Evolutionary conservation across 225 moss, liverwort and hornwort genomes (phyloP).

Genomic region (Antitrichia curtipendula): DNA sequence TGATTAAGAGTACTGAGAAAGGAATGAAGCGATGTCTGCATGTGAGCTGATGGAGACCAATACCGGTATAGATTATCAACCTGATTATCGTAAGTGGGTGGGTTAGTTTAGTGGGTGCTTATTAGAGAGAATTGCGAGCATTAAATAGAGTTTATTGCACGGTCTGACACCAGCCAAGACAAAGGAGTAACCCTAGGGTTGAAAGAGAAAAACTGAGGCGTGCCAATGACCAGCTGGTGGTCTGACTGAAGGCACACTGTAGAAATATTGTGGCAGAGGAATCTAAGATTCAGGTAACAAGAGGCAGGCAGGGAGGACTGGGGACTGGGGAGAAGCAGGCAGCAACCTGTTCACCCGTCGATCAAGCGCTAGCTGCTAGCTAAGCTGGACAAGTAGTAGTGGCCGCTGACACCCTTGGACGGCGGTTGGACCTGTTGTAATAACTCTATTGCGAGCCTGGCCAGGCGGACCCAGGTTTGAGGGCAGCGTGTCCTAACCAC

Average conservation of each 20-base stretch:
- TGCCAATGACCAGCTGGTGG: neutral
- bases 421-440: neutral
- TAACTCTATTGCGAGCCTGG: neutral
- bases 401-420: slow-evolving; percentile 6
- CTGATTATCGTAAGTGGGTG: neutral
- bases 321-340: neutral
- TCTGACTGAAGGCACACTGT: slow-evolving; percentile 15
- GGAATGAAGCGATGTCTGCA: neutral
- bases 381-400: neutral
- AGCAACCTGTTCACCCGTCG: neutral
- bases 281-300: slow-evolving; percentile 25
- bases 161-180: neutral
- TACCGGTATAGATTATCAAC: neutral
- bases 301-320: neutral
- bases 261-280: slow-evolving; percentile 33
- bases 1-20: neutral
- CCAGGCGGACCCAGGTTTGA: slow-evolving; percentile 11
- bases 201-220: neutral
- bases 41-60: neutral
- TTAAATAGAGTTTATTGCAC: neutral
- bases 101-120: neutral
- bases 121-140: neutral
- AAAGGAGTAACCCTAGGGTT: neutral
- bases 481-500: slow-evolving; percentile 11
- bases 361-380: neutral